These are phyloP conservation scores for Neurospora tetrasperma DNA, from an alignment of 495 filamentous ascomycete genomes.

Conservation along the genomic window DNA sequence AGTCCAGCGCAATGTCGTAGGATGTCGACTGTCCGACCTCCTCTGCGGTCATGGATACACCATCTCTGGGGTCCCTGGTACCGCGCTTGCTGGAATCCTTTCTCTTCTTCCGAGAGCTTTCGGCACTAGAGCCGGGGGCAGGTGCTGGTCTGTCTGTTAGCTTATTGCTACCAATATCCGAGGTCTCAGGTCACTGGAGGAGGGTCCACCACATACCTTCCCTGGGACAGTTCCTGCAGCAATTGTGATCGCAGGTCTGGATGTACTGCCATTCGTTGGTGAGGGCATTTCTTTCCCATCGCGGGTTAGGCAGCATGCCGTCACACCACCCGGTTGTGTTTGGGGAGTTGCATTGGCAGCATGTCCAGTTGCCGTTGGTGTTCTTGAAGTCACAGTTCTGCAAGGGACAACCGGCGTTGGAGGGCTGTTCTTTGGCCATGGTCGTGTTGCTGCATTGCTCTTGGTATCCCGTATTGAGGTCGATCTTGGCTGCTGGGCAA, in stretches of 20 bases:
- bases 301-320: constrained; percentile 11
- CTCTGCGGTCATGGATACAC: not conserved
- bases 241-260: constrained; percentile 33
- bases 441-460: constrained; percentile 30
- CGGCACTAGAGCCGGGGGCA: constrained; percentile 1
- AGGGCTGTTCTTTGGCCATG: constrained; percentile 28
- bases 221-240: constrained; percentile 30
- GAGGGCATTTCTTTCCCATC: constrained; percentile 26
- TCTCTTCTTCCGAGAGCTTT: constrained; percentile 3
- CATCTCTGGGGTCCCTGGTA: not conserved
- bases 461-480: constrained; percentile 31
- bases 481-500: constrained; percentile 31
- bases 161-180: not conserved
- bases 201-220: constrained; percentile 16
- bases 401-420: constrained; percentile 27
- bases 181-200: not conserved
- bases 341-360: constrained; percentile 30
- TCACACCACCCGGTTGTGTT: constrained; percentile 34
- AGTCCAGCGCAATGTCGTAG: constrained; percentile 15
- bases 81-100: constrained; percentile 11
- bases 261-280: constrained; percentile 25
- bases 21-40: constrained; percentile 4
- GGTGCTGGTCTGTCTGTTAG: not conserved
- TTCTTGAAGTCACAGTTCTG: constrained; percentile 32
- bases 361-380: constrained; percentile 31